Evolutionary conservation across 352 stramenopile species (phyloP).

Genomic region (Phytophthora citrophthora): DNA sequence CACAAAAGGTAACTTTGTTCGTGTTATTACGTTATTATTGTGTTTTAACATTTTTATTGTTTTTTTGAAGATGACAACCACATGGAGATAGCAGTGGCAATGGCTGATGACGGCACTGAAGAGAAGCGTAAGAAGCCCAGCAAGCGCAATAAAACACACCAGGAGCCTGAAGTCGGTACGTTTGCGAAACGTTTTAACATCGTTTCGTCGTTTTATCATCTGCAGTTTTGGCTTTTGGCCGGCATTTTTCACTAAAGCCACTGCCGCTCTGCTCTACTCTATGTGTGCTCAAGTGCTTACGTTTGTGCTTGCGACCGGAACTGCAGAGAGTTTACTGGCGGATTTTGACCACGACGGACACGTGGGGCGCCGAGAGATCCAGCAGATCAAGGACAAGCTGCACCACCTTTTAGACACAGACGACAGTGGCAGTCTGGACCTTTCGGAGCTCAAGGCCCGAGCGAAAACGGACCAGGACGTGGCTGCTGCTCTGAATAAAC

Average conservation of each 20-base stretch:
- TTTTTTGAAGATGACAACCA: slow-evolving; percentile 7
- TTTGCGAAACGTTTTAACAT: slow-evolving; percentile 16
- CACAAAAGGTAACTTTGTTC: slow-evolving; percentile 14
- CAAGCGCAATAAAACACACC: slow-evolving; percentile 35
- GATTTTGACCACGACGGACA: slow-evolving; percentile 83
- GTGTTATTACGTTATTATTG: slow-evolving; percentile 12
- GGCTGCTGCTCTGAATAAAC: slow-evolving; percentile 69
- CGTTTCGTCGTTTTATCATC: slow-evolving; percentile 4
- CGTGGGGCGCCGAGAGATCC: slow-evolving; percentile 78
- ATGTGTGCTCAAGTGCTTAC: slow-evolving; percentile 37
- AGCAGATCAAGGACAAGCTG: slow-evolving; percentile 84
- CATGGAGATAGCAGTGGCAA: slow-evolving; percentile 28
- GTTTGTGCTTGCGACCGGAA: slow-evolving; percentile 39
- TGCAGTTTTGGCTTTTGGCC: slow-evolving; percentile 7
- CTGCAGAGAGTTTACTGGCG: slow-evolving; percentile 71
- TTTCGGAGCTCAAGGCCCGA: slow-evolving; percentile 71
- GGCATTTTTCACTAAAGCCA: slow-evolving; percentile 19
- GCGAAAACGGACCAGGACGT: slow-evolving; percentile 69
- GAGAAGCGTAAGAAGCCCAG: slow-evolving; percentile 18
- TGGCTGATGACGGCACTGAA: slow-evolving; percentile 5
- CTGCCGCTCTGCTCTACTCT: slow-evolving; percentile 6
- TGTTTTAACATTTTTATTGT: slow-evolving; percentile 11
- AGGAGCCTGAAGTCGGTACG: slow-evolving; percentile 48
- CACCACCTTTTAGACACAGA: slow-evolving; percentile 83
- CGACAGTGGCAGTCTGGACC: slow-evolving; percentile 76